Evolutionary conservation across 441 rosid genomes (phyloP), one percentile per base, ranked within the genome.

Genomic region (Euphorbia celastroides): DNA sequence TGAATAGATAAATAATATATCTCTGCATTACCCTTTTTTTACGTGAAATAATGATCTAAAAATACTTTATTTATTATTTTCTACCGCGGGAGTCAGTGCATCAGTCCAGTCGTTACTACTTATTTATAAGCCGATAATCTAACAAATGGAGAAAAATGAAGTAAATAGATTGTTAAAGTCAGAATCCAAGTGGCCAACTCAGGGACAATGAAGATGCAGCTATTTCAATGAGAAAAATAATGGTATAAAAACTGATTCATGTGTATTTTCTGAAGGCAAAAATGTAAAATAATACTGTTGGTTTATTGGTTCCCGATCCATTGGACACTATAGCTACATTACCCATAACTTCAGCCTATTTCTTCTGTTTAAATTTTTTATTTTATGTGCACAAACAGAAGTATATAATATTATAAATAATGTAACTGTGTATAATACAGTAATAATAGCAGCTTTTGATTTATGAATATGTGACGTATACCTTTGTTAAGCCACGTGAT

Each of bases 161-260:
- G n/a, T n/a, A n/a, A n/a, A n/a, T n/a, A n/a, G n/a, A n/a, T n/a
- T n/a, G n/a, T n/a, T n/a, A 20, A 27, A 19, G 31, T 20, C 25
- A 65, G 38, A 27, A 31, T 46, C 34, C 23, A 26, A 13, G 5
- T 22, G 52, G 61, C 66, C 64, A 58, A 54, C 36, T 27, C 54
- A 28, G 54, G 73, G 62, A 41, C 62, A 55, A 30, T 20, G 57
- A 62, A 42, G 63, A 55, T 23, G 68, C 57, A 63, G 12, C 26
- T 31, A 60, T 26, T 60, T 59, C 71, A 67, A 67, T 46, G 19
- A 44, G 30, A 14, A 7, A 31, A 16, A 46, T 1, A 17, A 38
- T 9, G n/a, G 41, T 9, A 20, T 27, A 55, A 7, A 7, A 58
- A 42, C 5, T 1, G 25, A 38, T 44, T 16, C 27, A 59, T 19